Conservation (phyloP, 768 basidiomycete species). For the Scleroderma bovista region DNA sequence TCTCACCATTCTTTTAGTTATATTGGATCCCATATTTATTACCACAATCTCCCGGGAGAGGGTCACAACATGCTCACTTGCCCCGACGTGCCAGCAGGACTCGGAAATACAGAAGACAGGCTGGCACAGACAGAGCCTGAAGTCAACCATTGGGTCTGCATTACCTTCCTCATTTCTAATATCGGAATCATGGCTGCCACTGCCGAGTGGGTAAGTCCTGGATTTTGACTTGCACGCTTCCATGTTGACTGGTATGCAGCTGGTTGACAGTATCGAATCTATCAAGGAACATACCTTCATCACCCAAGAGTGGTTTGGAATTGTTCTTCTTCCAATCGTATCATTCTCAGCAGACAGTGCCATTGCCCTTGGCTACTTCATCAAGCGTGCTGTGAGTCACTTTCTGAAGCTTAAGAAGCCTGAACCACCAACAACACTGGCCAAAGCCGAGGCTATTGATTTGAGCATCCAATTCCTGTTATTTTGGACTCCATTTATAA, state of each 20-base stretch:
- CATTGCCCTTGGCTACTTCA: constrained; percentile 53
- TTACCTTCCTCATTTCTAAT: constrained; percentile 44
- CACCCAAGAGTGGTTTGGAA: constrained; percentile 59
- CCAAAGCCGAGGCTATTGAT: constrained; percentile 67
- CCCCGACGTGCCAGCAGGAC: constrained; percentile 38
- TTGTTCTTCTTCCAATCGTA: constrained; percentile 65
- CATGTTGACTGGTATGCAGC: constrained; percentile 27
- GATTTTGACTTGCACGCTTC: background rate
- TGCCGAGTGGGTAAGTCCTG: constrained; percentile 56
- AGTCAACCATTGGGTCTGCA: constrained; percentile 59
- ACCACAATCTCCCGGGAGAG: constrained; percentile 66
- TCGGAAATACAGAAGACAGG: constrained; percentile 26
- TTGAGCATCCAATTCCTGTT: constrained; percentile 72
- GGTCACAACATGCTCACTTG: constrained; percentile 38
- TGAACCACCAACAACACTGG: constrained; percentile 48
- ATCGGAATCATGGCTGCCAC: constrained; percentile 63
- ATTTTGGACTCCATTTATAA: constrained; percentile 75
- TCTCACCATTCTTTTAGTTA: constrained; percentile 38
- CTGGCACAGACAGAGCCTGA: constrained; percentile 39
- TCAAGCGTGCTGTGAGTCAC: background rate
- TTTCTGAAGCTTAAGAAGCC: constrained; percentile 19
- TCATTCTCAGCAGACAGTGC: constrained; percentile 71
- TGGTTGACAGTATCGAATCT: constrained; percentile 59
- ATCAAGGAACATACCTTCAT: constrained; percentile 42
- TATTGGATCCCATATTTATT: constrained; percentile 58